Evolutionary conservation across 2,329 filamentous ascomycete species (phyloP), one percentile per base, ranked within the genome.

Genomic region (Paraconiothyrium sp.): DNA sequence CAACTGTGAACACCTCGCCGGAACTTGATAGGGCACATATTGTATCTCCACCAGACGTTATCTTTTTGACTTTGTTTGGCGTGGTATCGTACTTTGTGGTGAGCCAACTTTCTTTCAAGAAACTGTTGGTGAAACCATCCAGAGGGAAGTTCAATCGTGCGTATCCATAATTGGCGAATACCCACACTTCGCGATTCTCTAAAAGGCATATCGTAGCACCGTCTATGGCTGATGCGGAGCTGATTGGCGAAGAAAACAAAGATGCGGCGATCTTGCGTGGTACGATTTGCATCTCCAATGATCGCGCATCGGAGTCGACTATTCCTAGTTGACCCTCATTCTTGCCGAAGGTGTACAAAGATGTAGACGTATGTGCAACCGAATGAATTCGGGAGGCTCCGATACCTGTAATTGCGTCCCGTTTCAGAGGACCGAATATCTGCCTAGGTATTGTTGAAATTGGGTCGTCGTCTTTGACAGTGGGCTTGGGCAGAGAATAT

Each of bases 151-250:
- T 89, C 58, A 98, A 85, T 66, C 93, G 92, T n/a, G 93, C 93
- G 75, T 97, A 98, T 4, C 94, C 94, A 72, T 97, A 98, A 68
- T 96, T 96, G 0, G 93, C 94, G 71, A 99, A 97, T 0, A 99
- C 90, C 84, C 92, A 96, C 10, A 98, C 93, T 22, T 93, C 93
- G 68, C 92, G 89, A 69, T 93, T 97, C 52, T 93, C 90, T 3
- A 99, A 85, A 32, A 99, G 81, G 64, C 93, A 91, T 1, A 90
- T 90, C 0, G 95, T 97, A 7, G 95, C 95, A 67, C 90, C 90
- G 73, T 98, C 94, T 61, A 96, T 97, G 3, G 94, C 94, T 0
- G 92, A 91, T 0, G 95, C 92, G 76, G 91, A 91, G 30, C 86
- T 82, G 56, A 99, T 97, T 0, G 84, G 74, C 3, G 88, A 87